Evolutionary conservation across 441 rosid genomes (phyloP).

Genomic region (Manihot esculenta): DNA sequence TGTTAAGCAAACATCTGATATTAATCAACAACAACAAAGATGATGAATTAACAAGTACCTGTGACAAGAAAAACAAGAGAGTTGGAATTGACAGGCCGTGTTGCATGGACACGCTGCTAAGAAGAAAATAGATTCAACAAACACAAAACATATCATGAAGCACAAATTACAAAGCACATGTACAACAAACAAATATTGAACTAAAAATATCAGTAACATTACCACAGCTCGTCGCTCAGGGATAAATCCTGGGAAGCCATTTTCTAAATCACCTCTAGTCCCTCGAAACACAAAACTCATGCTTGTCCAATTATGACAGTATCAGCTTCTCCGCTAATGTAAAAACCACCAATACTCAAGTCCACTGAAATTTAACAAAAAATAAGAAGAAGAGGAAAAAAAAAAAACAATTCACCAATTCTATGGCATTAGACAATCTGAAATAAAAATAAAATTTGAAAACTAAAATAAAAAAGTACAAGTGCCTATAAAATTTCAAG

Average conservation of each 20-base stretch:
- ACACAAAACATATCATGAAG: neutral
- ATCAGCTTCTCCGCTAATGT: constrained; percentile 9
- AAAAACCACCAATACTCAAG: neutral
- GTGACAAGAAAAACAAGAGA: constrained; percentile 88
- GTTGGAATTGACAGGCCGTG: constrained; percentile 76
- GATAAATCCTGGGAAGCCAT: constrained; percentile 59
- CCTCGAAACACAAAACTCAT: constrained; percentile 92
- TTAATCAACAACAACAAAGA: neutral
- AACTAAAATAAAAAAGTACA: neutral
- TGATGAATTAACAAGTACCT: constrained; percentile 36
- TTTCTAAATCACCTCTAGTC: constrained; percentile 72
- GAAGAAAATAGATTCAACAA: constrained; percentile 3
- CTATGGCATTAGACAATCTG: neutral
- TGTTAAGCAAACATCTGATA: neutral
- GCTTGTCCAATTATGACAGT: constrained; percentile 10
- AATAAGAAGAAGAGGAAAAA: neutral
- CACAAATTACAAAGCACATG: neutral
- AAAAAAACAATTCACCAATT: neutral
- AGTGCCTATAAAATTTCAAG: neutral
- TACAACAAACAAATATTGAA: neutral
- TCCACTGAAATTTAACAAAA: neutral
- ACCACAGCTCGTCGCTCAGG: constrained; percentile 77
- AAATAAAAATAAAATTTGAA: neutral
- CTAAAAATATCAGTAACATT: neutral
- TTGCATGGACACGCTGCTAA: constrained; percentile 73